Percentiles rank a stretch among this genome's conserved stretches.
Evolutionary conservation across 495 filamentous ascomycete genomes (phyloP).

Genomic region (Penicillium arizonense): DNA sequence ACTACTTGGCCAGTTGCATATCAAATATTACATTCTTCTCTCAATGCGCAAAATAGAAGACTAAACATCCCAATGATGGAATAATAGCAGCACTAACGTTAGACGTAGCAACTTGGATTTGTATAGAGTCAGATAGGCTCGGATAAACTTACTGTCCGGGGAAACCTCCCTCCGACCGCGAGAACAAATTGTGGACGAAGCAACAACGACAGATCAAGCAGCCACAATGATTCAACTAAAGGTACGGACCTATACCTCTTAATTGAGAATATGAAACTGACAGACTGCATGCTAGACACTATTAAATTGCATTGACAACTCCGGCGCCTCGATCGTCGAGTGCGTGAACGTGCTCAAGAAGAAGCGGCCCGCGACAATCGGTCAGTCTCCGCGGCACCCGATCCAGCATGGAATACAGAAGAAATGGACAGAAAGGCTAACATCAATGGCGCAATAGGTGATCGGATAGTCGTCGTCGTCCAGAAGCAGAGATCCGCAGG

Average conservation of each 20-base stretch:
- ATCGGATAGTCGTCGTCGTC: slow-evolving; percentile 95
- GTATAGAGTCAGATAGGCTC: slow-evolving; percentile 1
- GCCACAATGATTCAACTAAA: slow-evolving; percentile 96
- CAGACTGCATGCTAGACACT: slow-evolving; percentile 66
- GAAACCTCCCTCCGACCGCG: slow-evolving; percentile 24
- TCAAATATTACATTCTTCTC: no score
- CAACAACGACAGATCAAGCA: slow-evolving; percentile 3
- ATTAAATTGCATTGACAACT: slow-evolving; percentile 99
- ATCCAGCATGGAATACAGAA: not conserved
- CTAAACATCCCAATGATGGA: no score
- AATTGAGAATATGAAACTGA: slow-evolving; percentile 3
- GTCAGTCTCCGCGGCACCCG: slow-evolving; percentile 49
- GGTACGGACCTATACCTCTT: slow-evolving; percentile 45
- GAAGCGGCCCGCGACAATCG: slow-evolving; percentile 86
- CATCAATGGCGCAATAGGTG: slow-evolving; percentile 55
- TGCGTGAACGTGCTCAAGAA: slow-evolving; percentile 89
- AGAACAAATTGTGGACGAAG: slow-evolving; percentile 27
- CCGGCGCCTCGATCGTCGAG: slow-evolving; percentile 95
- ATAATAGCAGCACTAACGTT: no score
- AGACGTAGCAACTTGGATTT: not conserved
- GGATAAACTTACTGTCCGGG: slow-evolving; percentile 23
- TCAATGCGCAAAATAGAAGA: no score
- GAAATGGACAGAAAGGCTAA: slow-evolving; percentile 4
- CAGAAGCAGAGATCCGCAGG: slow-evolving; percentile 88
- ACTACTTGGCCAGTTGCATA: no score